phyloP scores from a whole-genome alignment of 2,329 filamentous ascomycete genomes.

The Penicillium paneum region DNA sequence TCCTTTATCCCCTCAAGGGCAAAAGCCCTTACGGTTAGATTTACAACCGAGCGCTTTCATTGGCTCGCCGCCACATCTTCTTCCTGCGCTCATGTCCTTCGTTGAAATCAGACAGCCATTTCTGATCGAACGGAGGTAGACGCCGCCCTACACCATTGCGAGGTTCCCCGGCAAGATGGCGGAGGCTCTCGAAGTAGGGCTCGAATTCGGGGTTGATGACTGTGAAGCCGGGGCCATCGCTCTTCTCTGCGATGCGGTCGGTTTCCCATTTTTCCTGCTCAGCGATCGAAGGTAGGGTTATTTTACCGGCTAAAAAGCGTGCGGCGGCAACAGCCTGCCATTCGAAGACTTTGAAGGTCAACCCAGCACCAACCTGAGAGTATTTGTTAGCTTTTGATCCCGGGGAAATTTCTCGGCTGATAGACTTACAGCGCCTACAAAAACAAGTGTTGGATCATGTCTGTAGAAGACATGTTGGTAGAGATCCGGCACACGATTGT shows the following conservation, averaged over 20 bases:
- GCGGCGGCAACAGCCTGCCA: constrained; percentile 65
- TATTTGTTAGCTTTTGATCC: constrained; percentile 1
- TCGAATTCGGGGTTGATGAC: constrained; percentile 61
- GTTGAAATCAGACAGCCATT: constrained; percentile 48
- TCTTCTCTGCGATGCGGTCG: constrained; percentile 52
- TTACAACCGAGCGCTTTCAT: constrained; percentile 32
- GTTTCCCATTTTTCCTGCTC: constrained; percentile 58
- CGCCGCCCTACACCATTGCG: constrained; percentile 36
- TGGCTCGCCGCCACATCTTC: constrained; percentile 56
- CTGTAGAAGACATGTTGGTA: constrained; percentile 40
- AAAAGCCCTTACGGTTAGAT: neutral
- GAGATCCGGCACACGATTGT: constrained; percentile 35
- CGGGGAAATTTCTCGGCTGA: too few relatives aligned
- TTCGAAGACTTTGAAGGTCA: constrained; percentile 68
- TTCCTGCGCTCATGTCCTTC: constrained; percentile 56
- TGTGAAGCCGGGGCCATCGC: constrained; percentile 57
- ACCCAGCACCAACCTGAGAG: constrained; percentile 34
- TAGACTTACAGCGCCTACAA: constrained; percentile 46
- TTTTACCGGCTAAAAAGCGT: constrained; percentile 55
- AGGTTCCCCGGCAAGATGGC: constrained; percentile 45
- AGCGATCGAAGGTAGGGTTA: constrained; percentile 47
- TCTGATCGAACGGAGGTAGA: constrained; percentile 44
- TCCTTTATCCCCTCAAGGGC: neutral
- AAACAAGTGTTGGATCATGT: constrained; percentile 32
- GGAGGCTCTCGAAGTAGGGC: constrained; percentile 59